Evolutionary conservation across 345 rosid species (phyloP).

Genomic region (Euclidium syriacum): DNA sequence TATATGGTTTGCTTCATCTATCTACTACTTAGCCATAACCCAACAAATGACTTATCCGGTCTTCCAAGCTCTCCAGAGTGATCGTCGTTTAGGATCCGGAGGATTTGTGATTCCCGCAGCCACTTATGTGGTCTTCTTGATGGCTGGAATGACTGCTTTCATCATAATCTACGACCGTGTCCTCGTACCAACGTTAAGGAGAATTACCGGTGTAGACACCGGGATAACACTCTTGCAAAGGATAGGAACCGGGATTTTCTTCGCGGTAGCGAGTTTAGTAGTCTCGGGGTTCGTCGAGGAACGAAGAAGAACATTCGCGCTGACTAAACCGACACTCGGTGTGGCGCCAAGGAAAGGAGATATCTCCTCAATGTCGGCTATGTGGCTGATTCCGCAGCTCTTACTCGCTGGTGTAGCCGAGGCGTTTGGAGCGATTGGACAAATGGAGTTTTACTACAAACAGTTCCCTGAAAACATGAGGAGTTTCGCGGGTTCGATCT

Average conservation of each 20-base stretch:
- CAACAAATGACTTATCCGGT: slow-evolving; percentile 56
- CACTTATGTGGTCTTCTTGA: slow-evolving; percentile 45
- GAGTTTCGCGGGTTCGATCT: slow-evolving; percentile 39
- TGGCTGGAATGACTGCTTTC: slow-evolving; percentile 48
- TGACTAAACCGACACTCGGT: slow-evolving; percentile 45
- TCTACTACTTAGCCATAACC: slow-evolving; percentile 34
- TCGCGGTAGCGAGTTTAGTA: slow-evolving; percentile 32
- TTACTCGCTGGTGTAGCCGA: slow-evolving; percentile 43
- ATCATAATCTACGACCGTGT: slow-evolving; percentile 50
- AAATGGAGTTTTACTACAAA: slow-evolving; percentile 47
- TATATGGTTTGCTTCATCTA: slow-evolving; percentile 46
- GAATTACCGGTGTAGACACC: slow-evolving; percentile 36
- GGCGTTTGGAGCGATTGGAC: slow-evolving; percentile 40
- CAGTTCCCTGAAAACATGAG: slow-evolving; percentile 57
- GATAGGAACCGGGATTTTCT: slow-evolving; percentile 42
- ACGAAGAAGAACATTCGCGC: slow-evolving; percentile 37
- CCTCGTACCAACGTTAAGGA: slow-evolving; percentile 38
- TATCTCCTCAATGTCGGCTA: slow-evolving; percentile 51
- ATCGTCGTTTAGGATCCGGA: slow-evolving; percentile 39
- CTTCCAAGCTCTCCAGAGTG: slow-evolving; percentile 58
- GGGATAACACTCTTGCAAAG: slow-evolving; percentile 45
- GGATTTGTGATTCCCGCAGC: slow-evolving; percentile 55
- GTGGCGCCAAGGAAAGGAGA: slow-evolving; percentile 37
- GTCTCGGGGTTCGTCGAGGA: slow-evolving; percentile 44
- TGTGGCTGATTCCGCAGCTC: slow-evolving; percentile 54